Conservation (phyloP, 2,329 filamentous ascomycete genomes). For the Aspergillus pseudoglaucus region DNA sequence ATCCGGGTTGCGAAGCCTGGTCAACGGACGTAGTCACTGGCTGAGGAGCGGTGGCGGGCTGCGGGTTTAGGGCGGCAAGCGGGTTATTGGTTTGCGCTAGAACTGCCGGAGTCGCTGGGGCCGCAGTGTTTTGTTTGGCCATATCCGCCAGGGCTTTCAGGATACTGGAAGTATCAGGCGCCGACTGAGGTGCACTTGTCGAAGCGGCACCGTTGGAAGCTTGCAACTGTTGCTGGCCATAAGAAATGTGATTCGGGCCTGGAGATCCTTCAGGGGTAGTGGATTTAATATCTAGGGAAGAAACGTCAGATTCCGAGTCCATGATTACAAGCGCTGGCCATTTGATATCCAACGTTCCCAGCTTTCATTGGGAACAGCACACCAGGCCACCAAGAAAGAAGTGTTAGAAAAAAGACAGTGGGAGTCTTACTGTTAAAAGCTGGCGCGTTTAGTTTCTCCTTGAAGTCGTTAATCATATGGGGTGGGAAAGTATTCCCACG, state of each 20-base stretch:
- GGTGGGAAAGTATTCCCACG: conserved; percentile 85
- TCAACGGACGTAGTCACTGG: conserved; percentile 41
- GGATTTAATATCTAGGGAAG: conserved; percentile 51
- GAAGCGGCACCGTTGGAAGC: conserved; percentile 18
- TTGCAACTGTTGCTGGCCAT: conserved; percentile 28
- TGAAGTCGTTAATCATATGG: conserved; percentile 73
- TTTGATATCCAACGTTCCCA: background rate
- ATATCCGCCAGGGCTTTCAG: conserved; percentile 75
- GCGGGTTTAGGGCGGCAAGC: conserved; percentile 46
- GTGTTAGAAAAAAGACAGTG: conserved; percentile 4
- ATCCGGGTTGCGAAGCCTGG: conserved; percentile 33
- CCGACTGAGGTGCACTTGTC: conserved; percentile 21
- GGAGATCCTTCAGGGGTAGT: conserved; percentile 61
- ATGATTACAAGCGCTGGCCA: background rate
- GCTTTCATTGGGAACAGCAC: too few species aligned
- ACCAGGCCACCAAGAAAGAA: too few species aligned
- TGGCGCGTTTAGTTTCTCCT: conserved; percentile 65
- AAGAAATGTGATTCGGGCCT: conserved; percentile 37
- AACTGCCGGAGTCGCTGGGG: conserved; percentile 35
- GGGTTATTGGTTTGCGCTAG: conserved; percentile 34
- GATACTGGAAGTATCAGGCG: conserved; percentile 58
- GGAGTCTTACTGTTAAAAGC: conserved; percentile 57
- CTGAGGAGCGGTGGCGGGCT: conserved; percentile 35
- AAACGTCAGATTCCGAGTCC: conserved; percentile 22
- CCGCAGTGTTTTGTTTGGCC: conserved; percentile 63